Evolutionary conservation across 164 flowering plant genomes (phyloP).

Genomic region (Akebia trifoliata): DNA sequence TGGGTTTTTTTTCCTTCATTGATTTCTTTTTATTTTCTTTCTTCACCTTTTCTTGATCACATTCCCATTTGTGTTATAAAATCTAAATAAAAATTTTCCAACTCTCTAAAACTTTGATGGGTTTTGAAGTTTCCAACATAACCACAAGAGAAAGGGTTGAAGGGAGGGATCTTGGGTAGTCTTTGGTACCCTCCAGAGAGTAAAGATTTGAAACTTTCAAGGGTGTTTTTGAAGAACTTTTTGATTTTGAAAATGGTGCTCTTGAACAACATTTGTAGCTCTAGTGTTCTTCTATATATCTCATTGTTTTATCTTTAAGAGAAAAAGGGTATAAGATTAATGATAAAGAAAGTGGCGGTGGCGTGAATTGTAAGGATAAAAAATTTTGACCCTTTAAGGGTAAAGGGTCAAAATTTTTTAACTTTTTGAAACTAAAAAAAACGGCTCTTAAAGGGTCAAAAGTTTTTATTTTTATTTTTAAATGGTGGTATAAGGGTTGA

Average conservation of each 20-base stretch:
- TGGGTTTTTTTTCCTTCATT: too few species aligned
- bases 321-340: too few species aligned
- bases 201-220: constrained; percentile 40
- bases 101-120: constrained; percentile 22
- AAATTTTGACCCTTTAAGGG: too few species aligned
- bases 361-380: too few species aligned
- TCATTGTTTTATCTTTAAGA: too few species aligned
- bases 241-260: constrained; percentile 46
- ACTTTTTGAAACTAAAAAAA: too few species aligned
- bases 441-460: too few species aligned
- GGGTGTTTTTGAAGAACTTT: constrained; percentile 44
- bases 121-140: constrained; percentile 13
- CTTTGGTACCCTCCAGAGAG: constrained; percentile 41
- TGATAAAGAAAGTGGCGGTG: too few species aligned
- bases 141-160: constrained; percentile 34
- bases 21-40: constrained; percentile 3
- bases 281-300: too few species aligned
- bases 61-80: constrained; percentile 19
- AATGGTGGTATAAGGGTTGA: too few species aligned
- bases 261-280: constrained; percentile 41
- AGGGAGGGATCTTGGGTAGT: constrained; percentile 42
- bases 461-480: too few species aligned
- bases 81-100: constrained; percentile 29
- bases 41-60: constrained; percentile 14
- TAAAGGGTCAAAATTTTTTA: too few species aligned